Evolutionary conservation across 495 filamentous ascomycete genomes (phyloP), one percentile per base, ranked within the genome.

Genomic region (Diplogelasinospora grovesii): DNA sequence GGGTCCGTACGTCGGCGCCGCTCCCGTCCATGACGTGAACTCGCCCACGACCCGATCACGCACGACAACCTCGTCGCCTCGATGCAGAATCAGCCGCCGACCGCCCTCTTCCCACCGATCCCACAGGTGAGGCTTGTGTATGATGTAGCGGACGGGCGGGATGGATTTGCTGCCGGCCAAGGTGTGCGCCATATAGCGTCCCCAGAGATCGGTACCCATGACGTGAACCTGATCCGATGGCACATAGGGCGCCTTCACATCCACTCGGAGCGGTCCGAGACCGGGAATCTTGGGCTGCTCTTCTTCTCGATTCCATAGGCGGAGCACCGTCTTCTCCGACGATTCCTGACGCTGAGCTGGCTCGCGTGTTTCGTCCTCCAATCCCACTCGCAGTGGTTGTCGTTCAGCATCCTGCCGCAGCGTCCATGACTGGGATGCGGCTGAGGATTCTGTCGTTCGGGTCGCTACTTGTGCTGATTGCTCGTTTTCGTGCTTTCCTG

Each of bases 101-200:
- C 48, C 36, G 21, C 44, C 44, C 1, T 45, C 19, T 4, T 52
- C 38, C 64, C 63, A 69, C 11, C 16, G 16, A 8, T 22, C 43
- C 39, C 39, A 5, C 0, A 57, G 14, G 8, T 19, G 32, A 11
- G 16, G 25, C 7, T 48, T 33, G 38, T 59, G 56, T 14, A 60
- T 45, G 9, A 66, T 37, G 45, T 57, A 57, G 31, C 50, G 46
- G 10, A 57, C 38, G 0, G 56, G 52, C 6, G 54, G 64, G 24
- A 53, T 55, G 16, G 41, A 44, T 23, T 41, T 43, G 37, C 27
- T 46, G 41, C 58, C 53, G 8, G 68, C 61, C 8, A 82, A 44
- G 5, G 65, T 52, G 35, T 79, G 68, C 3, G 71, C 62, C 34
- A 80, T 51, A 29, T 73, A 69, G 36, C 60, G 66, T 11, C 76